Conservation (phyloP, 2,329 filamentous ascomycete genomes). For the Pseudogymnoascus sp. region DNA sequence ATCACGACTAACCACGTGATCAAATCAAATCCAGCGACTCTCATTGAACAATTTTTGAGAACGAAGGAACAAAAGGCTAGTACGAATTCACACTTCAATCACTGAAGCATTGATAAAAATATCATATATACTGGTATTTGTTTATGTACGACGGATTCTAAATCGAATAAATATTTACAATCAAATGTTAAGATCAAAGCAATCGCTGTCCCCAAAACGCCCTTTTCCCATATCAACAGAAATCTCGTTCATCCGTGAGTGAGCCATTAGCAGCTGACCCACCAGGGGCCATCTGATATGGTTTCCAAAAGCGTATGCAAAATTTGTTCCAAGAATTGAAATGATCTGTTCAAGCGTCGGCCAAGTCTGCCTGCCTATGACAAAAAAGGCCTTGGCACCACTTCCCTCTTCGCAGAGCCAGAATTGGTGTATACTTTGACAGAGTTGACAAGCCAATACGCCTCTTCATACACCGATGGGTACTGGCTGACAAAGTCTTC, state of each 20-base stretch:
- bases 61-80: background rate
- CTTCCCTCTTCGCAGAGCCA: background rate
- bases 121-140: constrained; percentile 1
- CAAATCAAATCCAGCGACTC: background rate
- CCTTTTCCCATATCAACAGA: background rate
- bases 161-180: constrained; percentile 6
- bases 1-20: constrained; percentile 1
- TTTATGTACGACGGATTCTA: background rate
- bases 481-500: constrained; percentile 63
- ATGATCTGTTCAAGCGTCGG: background rate
- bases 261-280: background rate
- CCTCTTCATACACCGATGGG: constrained; percentile 59
- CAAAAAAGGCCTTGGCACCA: background rate
- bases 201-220: background rate
- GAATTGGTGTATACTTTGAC: constrained; percentile 48
- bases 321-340: constrained; percentile 2
- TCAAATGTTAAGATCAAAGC: background rate
- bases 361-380: background rate
- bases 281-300: background rate
- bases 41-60: constrained; percentile 1
- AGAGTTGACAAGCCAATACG: constrained; percentile 71
- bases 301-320: background rate
- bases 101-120: background rate
- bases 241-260: background rate
- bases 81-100: background rate